Conservation (phyloP, 202 grass and related monocot species). For the Eragrostis tef region DNA sequence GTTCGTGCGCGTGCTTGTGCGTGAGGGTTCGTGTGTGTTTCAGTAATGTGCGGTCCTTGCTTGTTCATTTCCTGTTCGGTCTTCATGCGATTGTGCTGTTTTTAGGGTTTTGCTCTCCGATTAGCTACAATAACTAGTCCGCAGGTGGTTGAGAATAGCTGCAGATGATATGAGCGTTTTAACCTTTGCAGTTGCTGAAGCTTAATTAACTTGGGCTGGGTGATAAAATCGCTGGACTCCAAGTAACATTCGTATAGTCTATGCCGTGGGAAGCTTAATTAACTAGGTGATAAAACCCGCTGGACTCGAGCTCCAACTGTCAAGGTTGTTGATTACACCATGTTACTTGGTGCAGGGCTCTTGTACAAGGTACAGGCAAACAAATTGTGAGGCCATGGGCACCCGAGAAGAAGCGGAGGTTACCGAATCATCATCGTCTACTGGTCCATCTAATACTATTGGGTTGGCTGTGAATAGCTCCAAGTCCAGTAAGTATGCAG, state of each 20-base stretch:
- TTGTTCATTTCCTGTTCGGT: neutral
- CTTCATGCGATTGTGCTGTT: slow-evolving; percentile 12
- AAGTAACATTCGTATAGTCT: too few relatives aligned
- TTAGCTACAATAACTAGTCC: slow-evolving; percentile 13
- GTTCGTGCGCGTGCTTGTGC: too few relatives aligned
- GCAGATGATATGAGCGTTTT: neutral
- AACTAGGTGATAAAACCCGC: neutral
- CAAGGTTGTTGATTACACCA: slow-evolving; percentile 2
- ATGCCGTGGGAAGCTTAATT: neutral
- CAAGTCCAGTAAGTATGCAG: slow-evolving; percentile 46
- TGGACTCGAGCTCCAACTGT: slow-evolving; percentile 1
- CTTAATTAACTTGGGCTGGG: neutral
- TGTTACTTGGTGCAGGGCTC: slow-evolving; percentile 4
- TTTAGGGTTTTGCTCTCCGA: neutral
- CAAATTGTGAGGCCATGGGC: slow-evolving; percentile 19
- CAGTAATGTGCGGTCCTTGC: neutral
- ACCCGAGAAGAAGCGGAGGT: slow-evolving; percentile 27
- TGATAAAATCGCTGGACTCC: neutral
- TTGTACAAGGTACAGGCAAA: slow-evolving; percentile 24
- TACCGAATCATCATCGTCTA: neutral
- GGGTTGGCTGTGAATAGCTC: slow-evolving; percentile 50
- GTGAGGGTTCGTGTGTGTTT: neutral
- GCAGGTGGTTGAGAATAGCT: neutral
- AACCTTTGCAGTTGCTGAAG: neutral
- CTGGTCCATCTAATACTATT: slow-evolving; percentile 26